Evolutionary conservation across 768 basidiomycete genomes (phyloP).

Genomic region (Leucocoprinus leucothites): DNA sequence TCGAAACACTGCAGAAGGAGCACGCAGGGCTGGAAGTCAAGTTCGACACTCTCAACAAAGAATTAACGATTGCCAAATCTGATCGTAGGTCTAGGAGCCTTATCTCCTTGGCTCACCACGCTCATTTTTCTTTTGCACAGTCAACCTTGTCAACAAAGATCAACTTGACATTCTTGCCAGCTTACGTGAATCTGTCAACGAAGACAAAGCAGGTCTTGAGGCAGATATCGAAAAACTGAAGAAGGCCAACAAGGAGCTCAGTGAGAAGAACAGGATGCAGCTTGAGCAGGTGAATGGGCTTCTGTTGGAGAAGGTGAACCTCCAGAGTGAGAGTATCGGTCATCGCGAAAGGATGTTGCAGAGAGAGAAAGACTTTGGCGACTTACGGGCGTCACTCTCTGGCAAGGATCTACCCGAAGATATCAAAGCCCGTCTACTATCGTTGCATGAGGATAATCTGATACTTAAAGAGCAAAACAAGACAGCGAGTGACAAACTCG

Average conservation of each 20-base stretch:
- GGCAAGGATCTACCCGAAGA: slow-evolving; percentile 83
- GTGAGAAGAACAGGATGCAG: slow-evolving; percentile 87
- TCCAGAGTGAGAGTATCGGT: slow-evolving; percentile 89
- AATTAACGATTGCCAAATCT: slow-evolving; percentile 81
- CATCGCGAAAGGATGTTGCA: slow-evolving; percentile 85
- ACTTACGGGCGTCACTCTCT: slow-evolving; percentile 44
- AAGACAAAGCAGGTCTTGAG: slow-evolving; percentile 79
- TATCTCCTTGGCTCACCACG: not conserved
- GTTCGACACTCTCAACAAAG: slow-evolving; percentile 56
- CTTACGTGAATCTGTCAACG: slow-evolving; percentile 83
- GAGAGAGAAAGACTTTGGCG: slow-evolving; percentile 86
- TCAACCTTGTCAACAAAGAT: slow-evolving; percentile 89
- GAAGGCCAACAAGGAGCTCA: slow-evolving; percentile 65
- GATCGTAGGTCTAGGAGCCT: slow-evolving; percentile 53
- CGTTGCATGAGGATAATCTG: slow-evolving; percentile 76
- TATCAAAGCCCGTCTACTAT: slow-evolving; percentile 68
- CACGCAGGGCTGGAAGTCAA: slow-evolving; percentile 72
- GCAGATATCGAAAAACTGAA: slow-evolving; percentile 61
- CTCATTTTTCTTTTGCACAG: slow-evolving; percentile 34
- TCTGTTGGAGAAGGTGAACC: slow-evolving; percentile 86
- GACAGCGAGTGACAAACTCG: slow-evolving; percentile 70
- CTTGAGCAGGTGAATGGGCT: slow-evolving; percentile 83
- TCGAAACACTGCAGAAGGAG: slow-evolving; percentile 66
- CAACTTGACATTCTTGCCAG: slow-evolving; percentile 87
- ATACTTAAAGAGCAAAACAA: slow-evolving; percentile 68